Conservation (phyloP, 2,329 filamentous ascomycete genomes). For the Penicillium corylophilum region DNA sequence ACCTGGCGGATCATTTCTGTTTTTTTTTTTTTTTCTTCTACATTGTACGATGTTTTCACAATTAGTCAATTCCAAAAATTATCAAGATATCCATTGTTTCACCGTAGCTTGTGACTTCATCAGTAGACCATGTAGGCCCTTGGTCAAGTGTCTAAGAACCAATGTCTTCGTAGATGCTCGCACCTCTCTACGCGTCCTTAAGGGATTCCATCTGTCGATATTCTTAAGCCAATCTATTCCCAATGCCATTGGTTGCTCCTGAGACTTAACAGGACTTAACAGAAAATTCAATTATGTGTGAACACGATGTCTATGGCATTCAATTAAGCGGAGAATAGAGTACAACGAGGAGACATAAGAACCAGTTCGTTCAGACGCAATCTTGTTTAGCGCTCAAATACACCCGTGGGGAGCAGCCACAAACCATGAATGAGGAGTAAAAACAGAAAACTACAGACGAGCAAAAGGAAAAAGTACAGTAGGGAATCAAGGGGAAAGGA, state of each 20-base stretch:
- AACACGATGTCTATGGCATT: not conserved
- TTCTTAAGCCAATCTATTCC: too few relatives aligned
- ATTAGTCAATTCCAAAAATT: not conserved
- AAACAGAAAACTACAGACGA: not conserved
- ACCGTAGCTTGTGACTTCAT: not conserved
- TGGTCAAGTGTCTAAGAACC: too few relatives aligned
- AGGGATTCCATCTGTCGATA: too few relatives aligned
- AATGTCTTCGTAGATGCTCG: too few relatives aligned
- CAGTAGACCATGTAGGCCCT: too few relatives aligned
- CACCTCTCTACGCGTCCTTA: too few relatives aligned
- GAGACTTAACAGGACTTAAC: not conserved
- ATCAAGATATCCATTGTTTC: not conserved
- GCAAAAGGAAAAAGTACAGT: not conserved
- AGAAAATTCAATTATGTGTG: not conserved
- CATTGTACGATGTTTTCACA: conserved; percentile 7
- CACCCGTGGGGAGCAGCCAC: not conserved
- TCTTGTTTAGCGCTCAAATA: not conserved
- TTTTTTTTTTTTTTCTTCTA: not conserved
- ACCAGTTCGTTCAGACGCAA: not conserved
- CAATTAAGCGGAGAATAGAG: not conserved
- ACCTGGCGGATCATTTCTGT: not conserved
- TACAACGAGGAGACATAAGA: not conserved
- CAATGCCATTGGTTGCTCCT: too few relatives aligned
- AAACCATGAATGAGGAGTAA: not conserved
- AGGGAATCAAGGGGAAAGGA: not conserved